Conservation (phyloP, 345 rosid genomes). For the Streptanthus diversifolius region DNA sequence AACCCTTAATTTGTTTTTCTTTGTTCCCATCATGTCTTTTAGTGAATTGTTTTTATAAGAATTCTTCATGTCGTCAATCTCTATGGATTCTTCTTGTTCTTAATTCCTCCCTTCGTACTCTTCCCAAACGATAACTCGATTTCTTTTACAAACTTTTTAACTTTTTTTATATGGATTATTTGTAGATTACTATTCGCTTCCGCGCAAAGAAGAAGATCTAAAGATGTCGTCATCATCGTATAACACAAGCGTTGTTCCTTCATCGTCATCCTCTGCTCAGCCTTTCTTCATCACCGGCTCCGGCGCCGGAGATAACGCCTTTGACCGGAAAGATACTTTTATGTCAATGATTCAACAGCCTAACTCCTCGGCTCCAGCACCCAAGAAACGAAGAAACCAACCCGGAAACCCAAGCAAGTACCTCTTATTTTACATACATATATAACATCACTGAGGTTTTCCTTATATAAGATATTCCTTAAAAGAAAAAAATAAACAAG, state of each 20-base stretch:
- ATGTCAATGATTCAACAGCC: constrained; percentile 44
- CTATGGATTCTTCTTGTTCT: constrained; percentile 36
- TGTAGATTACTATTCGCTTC: constrained; percentile 29
- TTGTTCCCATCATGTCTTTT: constrained; percentile 31
- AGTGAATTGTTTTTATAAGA: constrained; percentile 30
- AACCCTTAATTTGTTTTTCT: constrained; percentile 23
- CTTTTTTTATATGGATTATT: not conserved
- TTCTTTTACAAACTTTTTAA: not conserved
- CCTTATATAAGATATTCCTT: not conserved
- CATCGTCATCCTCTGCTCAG: constrained; percentile 34
- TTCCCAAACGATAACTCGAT: constrained; percentile 21
- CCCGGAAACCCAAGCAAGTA: constrained; percentile 82
- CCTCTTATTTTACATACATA: constrained; percentile 18
- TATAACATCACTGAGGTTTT: not conserved
- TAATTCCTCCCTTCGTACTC: constrained; percentile 35
- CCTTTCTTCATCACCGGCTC: constrained; percentile 32
- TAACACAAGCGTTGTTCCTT: constrained; percentile 31
- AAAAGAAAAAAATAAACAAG: not conserved
- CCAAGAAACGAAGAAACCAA: constrained; percentile 70
- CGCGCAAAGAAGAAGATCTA: constrained; percentile 33
- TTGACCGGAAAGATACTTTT: constrained; percentile 42
- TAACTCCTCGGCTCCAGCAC: constrained; percentile 47
- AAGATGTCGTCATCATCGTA: constrained; percentile 47
- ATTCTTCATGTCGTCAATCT: constrained; percentile 38
- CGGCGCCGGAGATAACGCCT: constrained; percentile 39